These are phyloP conservation scores for Nosema granulosis DNA, from an alignment of 371 early-diverging fungal genomes.

Conservation along the genomic window DNA sequence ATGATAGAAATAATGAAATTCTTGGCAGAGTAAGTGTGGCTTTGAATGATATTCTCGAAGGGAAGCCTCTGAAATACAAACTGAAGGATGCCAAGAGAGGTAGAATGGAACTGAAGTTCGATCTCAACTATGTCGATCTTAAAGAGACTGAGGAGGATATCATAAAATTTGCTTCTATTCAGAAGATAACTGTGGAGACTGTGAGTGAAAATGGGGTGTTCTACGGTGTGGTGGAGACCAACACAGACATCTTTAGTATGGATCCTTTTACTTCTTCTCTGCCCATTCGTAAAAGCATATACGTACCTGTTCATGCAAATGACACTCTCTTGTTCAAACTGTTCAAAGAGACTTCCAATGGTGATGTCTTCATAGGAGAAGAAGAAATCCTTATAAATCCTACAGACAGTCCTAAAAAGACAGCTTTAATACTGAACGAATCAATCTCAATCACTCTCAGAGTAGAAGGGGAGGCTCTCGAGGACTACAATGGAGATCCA, in stretches of 20 bases:
- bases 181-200: conserved; percentile 46
- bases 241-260: conserved; percentile 38
- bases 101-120: conserved; percentile 45
- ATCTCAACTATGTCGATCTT: conserved; percentile 56
- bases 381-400: conserved; percentile 27
- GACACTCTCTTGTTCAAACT: conserved; percentile 40
- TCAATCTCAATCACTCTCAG: conserved; percentile 39
- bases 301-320: conserved; percentile 50
- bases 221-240: conserved; percentile 57
- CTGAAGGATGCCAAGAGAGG: conserved; percentile 54
- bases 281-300: conserved; percentile 20
- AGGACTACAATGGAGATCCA: conserved; percentile 19
- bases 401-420: conserved; percentile 4
- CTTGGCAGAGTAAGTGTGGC: conserved; percentile 58
- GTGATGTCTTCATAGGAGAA: conserved; percentile 57
- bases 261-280: conserved; percentile 56
- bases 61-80: conserved; percentile 42
- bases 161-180: conserved; percentile 41
- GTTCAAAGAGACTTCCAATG: conserved; percentile 58
- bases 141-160: conserved; percentile 17
- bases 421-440: conserved; percentile 37
- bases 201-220: conserved; percentile 51
- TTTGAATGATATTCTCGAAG: conserved; percentile 41
- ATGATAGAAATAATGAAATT: conserved; percentile 44
- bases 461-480: conserved; percentile 28